Evolutionary conservation across 805 yeast species (phyloP), one percentile per base, ranked within the genome.

Genomic region (Candida ponderosae): DNA sequence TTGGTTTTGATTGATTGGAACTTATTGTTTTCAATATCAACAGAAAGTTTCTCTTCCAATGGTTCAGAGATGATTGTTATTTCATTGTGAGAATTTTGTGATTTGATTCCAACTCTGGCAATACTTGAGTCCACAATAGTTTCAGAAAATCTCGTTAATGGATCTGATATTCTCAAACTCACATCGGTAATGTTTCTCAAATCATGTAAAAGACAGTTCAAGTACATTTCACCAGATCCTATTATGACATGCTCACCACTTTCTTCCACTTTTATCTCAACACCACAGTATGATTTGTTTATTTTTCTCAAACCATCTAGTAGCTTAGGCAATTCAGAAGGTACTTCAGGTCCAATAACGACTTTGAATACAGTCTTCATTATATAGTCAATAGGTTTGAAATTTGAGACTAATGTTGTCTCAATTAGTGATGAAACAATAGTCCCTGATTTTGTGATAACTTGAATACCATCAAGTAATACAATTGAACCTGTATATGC

Each of bases 191-290:
- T 41, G 48, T 64, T 56, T 44, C 97, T 65, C 32, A 93, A 59
- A 51, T 87, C 96, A 54, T 80, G 83, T 29, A 93, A 58, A 18
- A 83, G 62, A 47, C 93, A 84, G 56, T 93, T 97, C 59, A 93
- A 56, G 51, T 85, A 86, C 15, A 90, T 49, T 52, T 93, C 97
- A 6, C 98, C 98, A 9, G 86, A 74, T 0, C 93, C 96, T 20
- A 79, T 51, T 0, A 93, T 55, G 1, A 79, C 77, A 53, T 82
- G 86, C 48, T 88, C 97, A 2, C 97, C 96, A 36, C 89, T 81
- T 46, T 85, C 95, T 54, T 87, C 96, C 1, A 82, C 86, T 44
- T 71, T 76, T n/a, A 84, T 63, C 17, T 69, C 69, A 28, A 78
- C 66, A 4, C 88, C 81, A 9, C 81, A 70, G 51, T 85, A 89